A percentile compares a stretch with the other conserved stretches of the same genome.
Evolutionary conservation across 768 basidiomycete species (phyloP).

Genomic region (Terana coerulea): DNA sequence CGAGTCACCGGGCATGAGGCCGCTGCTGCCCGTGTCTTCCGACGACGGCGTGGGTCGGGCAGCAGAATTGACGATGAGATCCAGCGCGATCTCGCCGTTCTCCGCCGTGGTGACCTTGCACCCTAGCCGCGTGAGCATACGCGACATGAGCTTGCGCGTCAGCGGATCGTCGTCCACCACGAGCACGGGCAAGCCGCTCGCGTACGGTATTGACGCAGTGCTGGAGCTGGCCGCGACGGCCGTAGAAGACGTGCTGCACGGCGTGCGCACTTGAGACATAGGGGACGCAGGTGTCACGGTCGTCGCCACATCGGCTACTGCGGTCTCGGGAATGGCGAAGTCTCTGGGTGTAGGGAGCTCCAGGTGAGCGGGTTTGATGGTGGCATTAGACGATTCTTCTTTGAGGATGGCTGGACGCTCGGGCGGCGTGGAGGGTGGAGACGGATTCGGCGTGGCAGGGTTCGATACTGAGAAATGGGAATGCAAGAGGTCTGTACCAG

Average conservation of each 20-base stretch:
- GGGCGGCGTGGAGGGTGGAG: not conserved
- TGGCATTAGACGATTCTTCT: slow-evolving; percentile 14
- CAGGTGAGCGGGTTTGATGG: slow-evolving; percentile 15
- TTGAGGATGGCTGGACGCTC: slow-evolving; percentile 10
- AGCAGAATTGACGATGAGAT: slow-evolving; percentile 54
- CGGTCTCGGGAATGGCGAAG: slow-evolving; percentile 13
- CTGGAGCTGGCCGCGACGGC: slow-evolving; percentile 10
- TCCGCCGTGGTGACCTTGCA: slow-evolving; percentile 78
- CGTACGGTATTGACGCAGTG: no score
- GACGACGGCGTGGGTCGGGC: slow-evolving; percentile 23
- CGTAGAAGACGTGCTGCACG: slow-evolving; percentile 15
- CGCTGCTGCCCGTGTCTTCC: slow-evolving; percentile 33
- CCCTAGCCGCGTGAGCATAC: slow-evolving; percentile 74
- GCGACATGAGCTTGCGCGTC: slow-evolving; percentile 77
- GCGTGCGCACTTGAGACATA: no score
- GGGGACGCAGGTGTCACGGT: no score
- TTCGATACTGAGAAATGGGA: slow-evolving; percentile 6
- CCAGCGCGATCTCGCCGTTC: slow-evolving; percentile 76
- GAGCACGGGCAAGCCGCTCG: slow-evolving; percentile 57
- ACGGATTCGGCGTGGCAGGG: slow-evolving; percentile 1
- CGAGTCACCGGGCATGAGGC: slow-evolving; percentile 15
- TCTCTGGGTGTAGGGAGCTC: slow-evolving; percentile 21
- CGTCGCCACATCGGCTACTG: not conserved
- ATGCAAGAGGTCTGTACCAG: slow-evolving; percentile 25
- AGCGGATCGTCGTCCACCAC: slow-evolving; percentile 84